Conservation (phyloP, 768 basidiomycete genomes). For the Lyophyllum shimeji region DNA sequence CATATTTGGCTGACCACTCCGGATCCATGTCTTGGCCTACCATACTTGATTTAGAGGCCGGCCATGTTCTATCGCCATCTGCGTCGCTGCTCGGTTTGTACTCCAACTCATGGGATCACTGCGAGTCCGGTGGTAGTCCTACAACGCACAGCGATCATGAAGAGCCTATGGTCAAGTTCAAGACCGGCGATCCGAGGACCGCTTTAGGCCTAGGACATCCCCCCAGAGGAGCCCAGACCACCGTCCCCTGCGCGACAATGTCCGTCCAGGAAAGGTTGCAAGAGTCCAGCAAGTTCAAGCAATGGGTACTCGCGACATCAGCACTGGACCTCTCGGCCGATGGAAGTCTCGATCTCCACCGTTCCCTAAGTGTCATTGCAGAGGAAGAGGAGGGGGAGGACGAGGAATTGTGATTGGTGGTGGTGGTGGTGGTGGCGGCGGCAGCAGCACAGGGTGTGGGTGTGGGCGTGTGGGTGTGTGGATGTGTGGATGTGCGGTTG, state of each 20-base stretch:
- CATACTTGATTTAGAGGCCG: no score
- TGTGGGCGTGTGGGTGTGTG: not conserved
- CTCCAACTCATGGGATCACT: not conserved
- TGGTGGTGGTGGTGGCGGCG: not conserved
- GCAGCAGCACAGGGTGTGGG: not conserved
- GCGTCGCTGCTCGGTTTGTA: not conserved
- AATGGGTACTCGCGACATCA: not conserved
- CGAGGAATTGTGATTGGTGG: not conserved
- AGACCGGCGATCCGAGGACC: not conserved
- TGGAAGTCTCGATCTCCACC: not conserved
- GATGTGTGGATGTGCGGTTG: no score
- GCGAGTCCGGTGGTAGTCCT: no score
- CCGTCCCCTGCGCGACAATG: not conserved
- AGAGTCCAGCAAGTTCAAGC: not conserved
- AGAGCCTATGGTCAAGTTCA: not conserved
- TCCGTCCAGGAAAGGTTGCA: not conserved
- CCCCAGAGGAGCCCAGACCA: slow-evolving; percentile 4
- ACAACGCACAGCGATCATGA: not conserved
- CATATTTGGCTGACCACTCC: no score
- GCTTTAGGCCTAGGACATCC: not conserved
- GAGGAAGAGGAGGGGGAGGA: slow-evolving; percentile 7
- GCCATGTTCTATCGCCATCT: no score
- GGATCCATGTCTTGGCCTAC: no score
- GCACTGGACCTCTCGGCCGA: not conserved
- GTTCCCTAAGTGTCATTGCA: not conserved